Evolutionary conservation across 495 filamentous ascomycete genomes (phyloP), one percentile per base, ranked within the genome.

Genomic region (Aspergillus ostianus): DNA sequence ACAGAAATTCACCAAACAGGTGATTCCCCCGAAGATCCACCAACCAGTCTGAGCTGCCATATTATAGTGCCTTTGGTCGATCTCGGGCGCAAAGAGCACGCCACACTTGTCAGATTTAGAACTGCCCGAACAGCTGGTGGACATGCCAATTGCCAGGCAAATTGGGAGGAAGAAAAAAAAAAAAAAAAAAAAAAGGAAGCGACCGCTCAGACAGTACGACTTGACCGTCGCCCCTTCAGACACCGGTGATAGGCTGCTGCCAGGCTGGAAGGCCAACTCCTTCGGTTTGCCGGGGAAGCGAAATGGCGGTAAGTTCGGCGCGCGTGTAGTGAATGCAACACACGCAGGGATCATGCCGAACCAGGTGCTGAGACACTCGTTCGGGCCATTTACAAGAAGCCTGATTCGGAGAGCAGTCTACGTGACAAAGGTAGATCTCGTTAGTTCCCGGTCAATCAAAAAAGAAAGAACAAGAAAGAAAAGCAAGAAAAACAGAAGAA

Each of bases 351-450:
- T 56, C 50, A 32, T 41, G 53, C 51, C 32, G 46, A 17, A 10
- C 53, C 57, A 50, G 52, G 30, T 53, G 49, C 21, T 47, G 45
- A 47, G 18, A 53, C 47, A 59, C 23, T 58, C 26, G 54, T 47
- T 60, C 56, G 19, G 56, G 51, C 61, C 59, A 62, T 63, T 80
- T 84, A 90, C 71, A 90, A 77, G 78, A 90, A 90, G 68, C 87
- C 87, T 61, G 87, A 90, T 76, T 90, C 87, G 61, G 86, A 87
- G 51, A 90, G 78, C 62, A 90, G 80, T 77, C 87, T 90, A 78
- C 73, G 74, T 61, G 52, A 44, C 41, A 47, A 62, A 70, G 64
- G 63, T 64, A 66, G 71, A 67, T 64, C 47, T 41, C 59, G 72
- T 73, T 74, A 78, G 73, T 78, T 68, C 69, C 62, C 57, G 44